Evolutionary conservation across 805 yeast genomes (phyloP), one percentile per base, ranked within the genome.

Genomic region (Monosporozyma servazzii): DNA sequence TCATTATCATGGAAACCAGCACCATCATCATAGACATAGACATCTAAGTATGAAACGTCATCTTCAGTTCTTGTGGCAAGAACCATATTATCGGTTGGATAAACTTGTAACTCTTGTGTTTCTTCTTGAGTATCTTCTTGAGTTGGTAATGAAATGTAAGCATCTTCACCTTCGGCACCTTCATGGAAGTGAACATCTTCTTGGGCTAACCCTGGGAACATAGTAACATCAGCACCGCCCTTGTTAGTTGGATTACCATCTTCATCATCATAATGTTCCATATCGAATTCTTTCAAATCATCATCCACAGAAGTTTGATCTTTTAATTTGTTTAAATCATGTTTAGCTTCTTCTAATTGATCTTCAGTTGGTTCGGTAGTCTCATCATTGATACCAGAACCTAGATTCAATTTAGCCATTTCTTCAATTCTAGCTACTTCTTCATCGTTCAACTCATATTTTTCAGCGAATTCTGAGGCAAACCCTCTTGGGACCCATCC

Each of bases 401-500:
- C 77, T 47, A 93, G 72, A 65, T 90, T 88, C 59, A 89, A 73
- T 53, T 84, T 79, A 49, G 98, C 96, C 80, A 93, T 77, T 57
- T 82, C 80, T 55, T 83, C 79, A 65, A 93, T 89, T 70, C 97
- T 79, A 52, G 81, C 91, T 87, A 93, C 83, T 71, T 93, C 99
- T 54, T 79, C 91, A 55, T 93, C 98, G 58, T 89, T 83, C 50
- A 91, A 72, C 58, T 88, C 96, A 61, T 88, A 89, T 63, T 85
- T 80, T 61, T 81, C 88, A 5, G 99, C 98, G 64, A 84, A 87
- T 68, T 90, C 97, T 39, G 95, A 79, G 29, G 99, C 95, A 68
- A 77, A 86, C 5, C 99, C 99, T 62, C 96, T 80, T 48, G 98
- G 97, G 23, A 91, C 96, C 98, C 99, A 93, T 48, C 83, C 74